Conservation (phyloP, 441 rosid genomes). For the Erysimum cheiri region DNA sequence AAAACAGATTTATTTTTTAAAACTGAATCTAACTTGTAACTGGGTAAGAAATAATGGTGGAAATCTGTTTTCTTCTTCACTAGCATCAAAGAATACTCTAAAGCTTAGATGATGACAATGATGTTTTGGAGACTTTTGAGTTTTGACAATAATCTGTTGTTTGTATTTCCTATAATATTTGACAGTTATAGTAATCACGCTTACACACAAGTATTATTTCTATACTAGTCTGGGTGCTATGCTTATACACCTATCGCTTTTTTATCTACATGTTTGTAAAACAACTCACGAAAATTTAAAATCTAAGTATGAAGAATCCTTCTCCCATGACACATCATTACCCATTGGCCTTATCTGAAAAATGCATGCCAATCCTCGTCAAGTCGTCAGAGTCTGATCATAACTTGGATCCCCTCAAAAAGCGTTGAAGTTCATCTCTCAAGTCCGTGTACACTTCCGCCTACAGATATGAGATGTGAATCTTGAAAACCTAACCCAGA, state of each 20-base stretch:
- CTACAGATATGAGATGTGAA: conserved; percentile 18
- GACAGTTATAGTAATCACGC: conserved; percentile 27
- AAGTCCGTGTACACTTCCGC: background rate
- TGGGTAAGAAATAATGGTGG: conserved; percentile 27
- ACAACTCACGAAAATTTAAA: conserved; percentile 9
- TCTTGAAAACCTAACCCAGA: background rate
- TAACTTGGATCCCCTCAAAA: conserved; percentile 13
- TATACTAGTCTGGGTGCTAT: conserved; percentile 22
- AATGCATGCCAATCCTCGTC: background rate
- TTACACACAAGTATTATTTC: conserved; percentile 12
- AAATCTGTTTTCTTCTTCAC: conserved; percentile 22
- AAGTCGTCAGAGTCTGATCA: conserved; percentile 34
- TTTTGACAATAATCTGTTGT: conserved; percentile 38
- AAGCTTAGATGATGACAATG: no score
- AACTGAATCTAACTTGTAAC: no score
- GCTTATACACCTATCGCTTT: background rate
- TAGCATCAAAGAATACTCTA: background rate
- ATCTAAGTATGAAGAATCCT: conserved; percentile 5
- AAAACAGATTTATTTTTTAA: no score
- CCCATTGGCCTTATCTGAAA: conserved; percentile 10
- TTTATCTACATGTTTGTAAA: background rate
- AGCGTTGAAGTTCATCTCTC: no score
- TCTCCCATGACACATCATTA: background rate
- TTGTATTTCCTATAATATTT: conserved; percentile 1
- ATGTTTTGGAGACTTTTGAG: no score